Evolutionary conservation across 441 rosid genomes (phyloP), one percentile per base, ranked within the genome.

Genomic region (Bocquillonia castaneifolia): DNA sequence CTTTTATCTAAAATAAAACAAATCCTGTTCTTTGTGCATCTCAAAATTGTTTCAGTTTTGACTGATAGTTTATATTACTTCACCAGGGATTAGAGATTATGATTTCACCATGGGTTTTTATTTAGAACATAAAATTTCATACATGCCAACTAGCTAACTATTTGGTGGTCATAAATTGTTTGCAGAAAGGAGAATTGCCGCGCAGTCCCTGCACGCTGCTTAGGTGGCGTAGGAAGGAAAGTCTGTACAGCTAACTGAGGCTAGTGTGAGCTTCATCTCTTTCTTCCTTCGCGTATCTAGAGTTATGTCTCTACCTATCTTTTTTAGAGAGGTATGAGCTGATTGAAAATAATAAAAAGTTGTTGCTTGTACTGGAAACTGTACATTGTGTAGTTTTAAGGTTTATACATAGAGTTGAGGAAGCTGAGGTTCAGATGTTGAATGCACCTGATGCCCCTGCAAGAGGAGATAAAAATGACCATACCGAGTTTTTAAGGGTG

Each of bases 231-330:
- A 78, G 82, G 71, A 67, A 36, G 10, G 40, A 73, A 78, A 71
- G 77, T 68, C 15, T 83, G 88, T 87, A 87, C 88, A 85, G 88
- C 87, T 85, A 82, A 87, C 88, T 52, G 84, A 78, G 81, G 83
- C 74, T 72, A 68, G 83, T 70, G 54, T 32, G 78, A 74, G 81
- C 47, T 42, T 42, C 47, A 5, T 42, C 15, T 2, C 47, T 42
- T 42, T 55, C 26, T 65, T 74, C 53, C 23, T 69, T 70, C 68
- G 50, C 31, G 53, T 57, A 71, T 80, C 59, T 70, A 42, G 47
- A 71, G 76, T 1, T 6, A 69, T 20, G 26, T 81, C 83, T 73
- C 80, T 68, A 42, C 72, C 83, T 76, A 67, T 67, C 58, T 77
- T 57, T n/a, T 79, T 75, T 71, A 31, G 75, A 73, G 70, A 59